phyloP scores from a whole-genome alignment of 352 stramenopile genomes.

The Phytophthora capsici region DNA sequence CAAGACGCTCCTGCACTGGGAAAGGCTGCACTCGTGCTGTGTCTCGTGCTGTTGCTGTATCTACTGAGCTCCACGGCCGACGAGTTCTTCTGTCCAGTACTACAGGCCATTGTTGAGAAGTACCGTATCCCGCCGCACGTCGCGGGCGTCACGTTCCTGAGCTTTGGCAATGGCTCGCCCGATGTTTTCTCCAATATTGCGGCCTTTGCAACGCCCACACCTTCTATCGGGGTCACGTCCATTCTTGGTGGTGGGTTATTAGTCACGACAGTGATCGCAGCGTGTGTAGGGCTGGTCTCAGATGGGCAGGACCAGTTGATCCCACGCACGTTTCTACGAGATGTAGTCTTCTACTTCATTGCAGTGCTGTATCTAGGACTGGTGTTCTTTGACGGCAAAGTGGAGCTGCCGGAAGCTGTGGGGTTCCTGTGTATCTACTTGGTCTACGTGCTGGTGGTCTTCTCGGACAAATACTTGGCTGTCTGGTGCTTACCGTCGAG shows the following conservation, averaged over 20 bases:
- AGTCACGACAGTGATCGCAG: slow-evolving; percentile 79
- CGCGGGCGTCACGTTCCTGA: slow-evolving; percentile 81
- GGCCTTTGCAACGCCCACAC: slow-evolving; percentile 63
- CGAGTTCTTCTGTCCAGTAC: slow-evolving; percentile 80
- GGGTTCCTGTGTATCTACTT: slow-evolving; percentile 81
- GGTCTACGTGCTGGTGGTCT: slow-evolving; percentile 61
- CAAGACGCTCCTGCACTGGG: slow-evolving; percentile 46
- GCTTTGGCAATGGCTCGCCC: slow-evolving; percentile 80
- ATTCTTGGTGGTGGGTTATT: slow-evolving; percentile 77
- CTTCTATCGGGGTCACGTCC: slow-evolving; percentile 72
- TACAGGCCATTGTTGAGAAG: slow-evolving; percentile 82
- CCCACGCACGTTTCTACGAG: slow-evolving; percentile 74
- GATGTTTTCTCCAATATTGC: slow-evolving; percentile 87
- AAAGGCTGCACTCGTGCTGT: slow-evolving; percentile 48
- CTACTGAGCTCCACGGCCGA: slow-evolving; percentile 83
- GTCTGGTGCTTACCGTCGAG: slow-evolving; percentile 33
- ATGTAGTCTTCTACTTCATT: slow-evolving; percentile 79
- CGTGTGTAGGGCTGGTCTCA: slow-evolving; percentile 74
- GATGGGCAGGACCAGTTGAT: slow-evolving; percentile 78
- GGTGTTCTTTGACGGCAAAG: slow-evolving; percentile 78
- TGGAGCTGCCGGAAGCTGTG: slow-evolving; percentile 61
- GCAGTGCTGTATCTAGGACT: slow-evolving; percentile 72
- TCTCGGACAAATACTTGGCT: slow-evolving; percentile 64
- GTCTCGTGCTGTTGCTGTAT: slow-evolving; percentile 73
- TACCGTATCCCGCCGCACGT: slow-evolving; percentile 78